A percentile compares a stretch with the other conserved stretches of the same genome.
Evolutionary conservation across 2,329 filamentous ascomycete genomes (phyloP).

Genomic region (Curvularia verruculosa): DNA sequence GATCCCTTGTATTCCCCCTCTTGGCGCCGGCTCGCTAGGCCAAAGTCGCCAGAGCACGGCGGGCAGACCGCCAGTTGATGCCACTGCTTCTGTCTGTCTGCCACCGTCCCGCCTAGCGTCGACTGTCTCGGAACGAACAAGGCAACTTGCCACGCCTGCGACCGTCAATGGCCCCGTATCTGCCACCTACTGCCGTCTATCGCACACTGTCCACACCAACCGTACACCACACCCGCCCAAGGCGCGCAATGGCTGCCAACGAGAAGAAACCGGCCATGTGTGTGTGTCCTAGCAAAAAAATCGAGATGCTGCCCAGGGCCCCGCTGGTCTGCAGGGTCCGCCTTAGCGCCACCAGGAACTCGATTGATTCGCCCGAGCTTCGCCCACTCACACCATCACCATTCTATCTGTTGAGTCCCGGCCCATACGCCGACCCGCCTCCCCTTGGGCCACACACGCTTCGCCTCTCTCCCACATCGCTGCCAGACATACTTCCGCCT

Average conservation of each 20-base stretch:
- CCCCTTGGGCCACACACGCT: too few species aligned
- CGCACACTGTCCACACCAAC: background rate
- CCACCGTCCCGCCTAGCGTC: constrained; percentile 1
- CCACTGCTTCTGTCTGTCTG: background rate
- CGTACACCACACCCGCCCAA: background rate
- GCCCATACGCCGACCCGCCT: background rate
- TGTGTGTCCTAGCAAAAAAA: constrained; percentile 13
- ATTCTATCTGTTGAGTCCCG: background rate
- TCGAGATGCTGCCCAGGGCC: constrained; percentile 12
- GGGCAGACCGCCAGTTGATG: constrained; percentile 41
- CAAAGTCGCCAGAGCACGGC: constrained; percentile 14
- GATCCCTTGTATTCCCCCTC: constrained; percentile 24
- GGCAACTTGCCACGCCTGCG: background rate
- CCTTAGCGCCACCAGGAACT: constrained; percentile 18
- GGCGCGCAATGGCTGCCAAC: constrained; percentile 20
- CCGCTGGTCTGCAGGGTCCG: constrained; percentile 25
- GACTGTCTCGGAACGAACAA: constrained; percentile 5
- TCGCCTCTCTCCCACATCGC: too few species aligned
- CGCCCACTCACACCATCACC: background rate
- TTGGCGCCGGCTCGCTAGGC: constrained; percentile 28
- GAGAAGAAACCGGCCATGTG: background rate
- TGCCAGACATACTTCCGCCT: too few species aligned
- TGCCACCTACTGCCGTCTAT: background rate
- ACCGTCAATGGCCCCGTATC: background rate
- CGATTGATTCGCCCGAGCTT: constrained; percentile 17